These are phyloP conservation scores for Platanthera guangdongensis DNA, from an alignment of 106 monocot species.

Conservation along the genomic window DNA sequence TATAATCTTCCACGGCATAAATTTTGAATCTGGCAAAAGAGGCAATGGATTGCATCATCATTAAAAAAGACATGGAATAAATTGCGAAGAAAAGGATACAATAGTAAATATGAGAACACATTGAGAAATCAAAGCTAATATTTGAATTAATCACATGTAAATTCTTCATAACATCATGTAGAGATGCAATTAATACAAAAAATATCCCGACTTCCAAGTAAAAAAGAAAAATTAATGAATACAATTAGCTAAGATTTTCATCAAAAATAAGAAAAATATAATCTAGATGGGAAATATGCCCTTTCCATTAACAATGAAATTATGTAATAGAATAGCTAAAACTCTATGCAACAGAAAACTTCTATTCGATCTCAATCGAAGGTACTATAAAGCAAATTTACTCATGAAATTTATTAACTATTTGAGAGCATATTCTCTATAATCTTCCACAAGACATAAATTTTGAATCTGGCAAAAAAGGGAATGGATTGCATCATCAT, in stretches of 20 bases:
- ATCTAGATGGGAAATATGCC: not conserved
- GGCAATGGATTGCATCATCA: not conserved
- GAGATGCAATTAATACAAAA: not conserved
- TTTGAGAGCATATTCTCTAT: not conserved
- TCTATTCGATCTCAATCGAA: too few relatives aligned
- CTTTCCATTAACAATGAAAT: not conserved
- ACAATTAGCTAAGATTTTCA: not conserved
- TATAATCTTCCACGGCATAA: not conserved
- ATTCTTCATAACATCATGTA: not conserved
- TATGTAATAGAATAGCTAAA: not conserved
- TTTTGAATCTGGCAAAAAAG: not conserved
- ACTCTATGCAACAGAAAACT: too few relatives aligned
- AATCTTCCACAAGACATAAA: not conserved
- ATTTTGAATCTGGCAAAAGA: not conserved
- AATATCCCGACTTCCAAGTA: not conserved
- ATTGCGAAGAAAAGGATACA: not conserved
- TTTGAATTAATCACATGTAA: not conserved
- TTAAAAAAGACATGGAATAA: not conserved
- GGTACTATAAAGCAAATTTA: too few relatives aligned
- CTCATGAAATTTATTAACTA: too few relatives aligned
- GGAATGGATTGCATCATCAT: not conserved
- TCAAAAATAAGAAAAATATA: not conserved
- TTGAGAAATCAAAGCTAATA: not conserved
- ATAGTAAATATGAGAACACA: not conserved
- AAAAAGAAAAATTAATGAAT: not conserved